Evolutionary conservation across 2,329 filamentous ascomycete genomes (phyloP).

Genomic region (Apiospora hydei): DNA sequence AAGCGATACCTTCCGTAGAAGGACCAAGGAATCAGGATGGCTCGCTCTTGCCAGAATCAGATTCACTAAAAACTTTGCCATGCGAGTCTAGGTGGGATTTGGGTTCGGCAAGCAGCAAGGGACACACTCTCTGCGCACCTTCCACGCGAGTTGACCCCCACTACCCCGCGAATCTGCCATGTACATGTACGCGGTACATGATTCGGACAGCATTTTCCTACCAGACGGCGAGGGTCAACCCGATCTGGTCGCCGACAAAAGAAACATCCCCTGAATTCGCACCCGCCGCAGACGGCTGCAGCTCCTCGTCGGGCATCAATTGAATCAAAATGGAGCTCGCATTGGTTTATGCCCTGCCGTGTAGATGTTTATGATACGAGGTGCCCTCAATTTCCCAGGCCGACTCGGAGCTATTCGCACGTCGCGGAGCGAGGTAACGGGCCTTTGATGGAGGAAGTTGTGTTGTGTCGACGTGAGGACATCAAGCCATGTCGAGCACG

Average conservation of each 20-base stretch:
- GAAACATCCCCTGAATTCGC: neutral
- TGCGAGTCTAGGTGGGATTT: neutral
- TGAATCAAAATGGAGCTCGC: neutral
- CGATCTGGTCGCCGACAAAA: neutral
- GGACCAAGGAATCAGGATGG: neutral
- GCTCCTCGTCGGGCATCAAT: neutral
- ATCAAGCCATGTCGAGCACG: conserved; percentile 18
- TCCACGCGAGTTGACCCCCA: conserved; percentile 4
- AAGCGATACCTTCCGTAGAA: neutral
- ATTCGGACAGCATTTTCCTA: neutral
- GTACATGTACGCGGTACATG: neutral
- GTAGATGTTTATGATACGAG: conserved; percentile 8
- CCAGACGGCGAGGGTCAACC: neutral
- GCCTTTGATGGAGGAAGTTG: neutral
- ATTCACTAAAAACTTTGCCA: neutral
- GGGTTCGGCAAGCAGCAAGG: neutral
- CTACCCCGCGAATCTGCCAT: conserved; percentile 12
- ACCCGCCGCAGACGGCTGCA: neutral
- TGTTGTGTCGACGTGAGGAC: neutral
- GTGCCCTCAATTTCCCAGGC: neutral
- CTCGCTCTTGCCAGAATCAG: neutral
- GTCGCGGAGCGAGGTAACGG: neutral
- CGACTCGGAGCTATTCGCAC: neutral
- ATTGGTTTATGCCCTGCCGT: neutral
- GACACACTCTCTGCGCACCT: neutral